phyloP scores from a whole-genome alignment of 345 rosid species.

The Arabidopsis suecica region DNA sequence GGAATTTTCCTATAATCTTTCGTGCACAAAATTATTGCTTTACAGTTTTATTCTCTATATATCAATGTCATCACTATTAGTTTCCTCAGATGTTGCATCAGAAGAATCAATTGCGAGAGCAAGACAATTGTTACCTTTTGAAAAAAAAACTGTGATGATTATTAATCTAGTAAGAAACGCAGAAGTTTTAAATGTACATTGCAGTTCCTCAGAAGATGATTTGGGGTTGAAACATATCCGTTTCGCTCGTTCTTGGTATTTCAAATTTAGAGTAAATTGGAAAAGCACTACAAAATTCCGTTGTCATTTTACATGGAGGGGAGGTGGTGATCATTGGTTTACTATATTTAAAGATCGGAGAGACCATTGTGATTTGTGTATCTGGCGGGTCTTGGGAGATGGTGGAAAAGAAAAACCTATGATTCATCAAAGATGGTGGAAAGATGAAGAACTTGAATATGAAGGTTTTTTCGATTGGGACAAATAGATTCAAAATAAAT shows the following conservation, averaged over 20 bases:
- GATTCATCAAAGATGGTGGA: not conserved
- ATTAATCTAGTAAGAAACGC: not conserved
- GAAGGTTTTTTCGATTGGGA: slow-evolving; percentile 6
- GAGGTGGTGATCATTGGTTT: slow-evolving; percentile 32
- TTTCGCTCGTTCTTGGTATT: accelerated
- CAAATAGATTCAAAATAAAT: not conserved
- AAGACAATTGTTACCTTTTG: not conserved
- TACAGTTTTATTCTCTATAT: slow-evolving; percentile 6
- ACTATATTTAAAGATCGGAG: not conserved
- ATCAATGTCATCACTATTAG: not conserved
- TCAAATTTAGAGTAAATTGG: slow-evolving; percentile 25
- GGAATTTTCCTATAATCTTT: too few relatives aligned
- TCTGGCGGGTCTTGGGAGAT: not conserved
- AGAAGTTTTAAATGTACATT: slow-evolving; percentile 17
- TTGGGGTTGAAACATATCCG: slow-evolving; percentile 7
- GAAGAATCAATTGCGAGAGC: not conserved
- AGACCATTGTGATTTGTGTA: not conserved
- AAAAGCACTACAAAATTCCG: slow-evolving; percentile 10
- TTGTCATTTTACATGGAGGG: slow-evolving; percentile 15
- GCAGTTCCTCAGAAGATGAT: slow-evolving; percentile 17
- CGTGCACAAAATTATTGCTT: slow-evolving; percentile 9
- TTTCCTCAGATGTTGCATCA: slow-evolving; percentile 13
- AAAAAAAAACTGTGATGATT: slow-evolving; percentile 7
- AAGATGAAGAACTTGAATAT: not conserved
- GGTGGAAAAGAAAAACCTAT: not conserved